Conservation (phyloP, 2,329 filamentous ascomycete genomes). For the Curvularia hawaiiensis region DNA sequence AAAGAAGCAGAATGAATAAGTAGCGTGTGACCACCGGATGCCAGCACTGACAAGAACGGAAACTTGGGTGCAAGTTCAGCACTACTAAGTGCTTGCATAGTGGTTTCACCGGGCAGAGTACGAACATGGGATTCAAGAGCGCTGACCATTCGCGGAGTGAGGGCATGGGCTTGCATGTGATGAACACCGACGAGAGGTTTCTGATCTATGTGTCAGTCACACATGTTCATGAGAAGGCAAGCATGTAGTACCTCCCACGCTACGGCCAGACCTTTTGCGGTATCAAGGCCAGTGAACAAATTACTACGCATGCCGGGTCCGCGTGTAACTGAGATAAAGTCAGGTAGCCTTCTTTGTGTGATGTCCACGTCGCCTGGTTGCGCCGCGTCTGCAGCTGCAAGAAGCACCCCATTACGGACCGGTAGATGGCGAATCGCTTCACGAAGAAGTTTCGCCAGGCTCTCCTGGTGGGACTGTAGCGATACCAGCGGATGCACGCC, state of each 20-base stretch:
- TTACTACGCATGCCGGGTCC: constrained; percentile 88
- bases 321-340: constrained; percentile 87
- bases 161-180: constrained; percentile 96
- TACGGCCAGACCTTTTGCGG: constrained; percentile 83
- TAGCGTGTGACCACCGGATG: constrained; percentile 91
- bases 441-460: constrained; percentile 70
- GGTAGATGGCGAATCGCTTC: constrained; percentile 66
- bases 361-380: neutral
- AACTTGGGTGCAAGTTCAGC: constrained; percentile 61
- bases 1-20: constrained; percentile 75
- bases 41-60: constrained; percentile 86
- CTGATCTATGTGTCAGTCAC: constrained; percentile 19
- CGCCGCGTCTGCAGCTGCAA: neutral
- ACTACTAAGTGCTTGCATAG: neutral
- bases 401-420: constrained; percentile 1
- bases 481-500: constrained; percentile 83
- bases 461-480: constrained; percentile 74
- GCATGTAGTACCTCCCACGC: constrained; percentile 66
- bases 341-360: constrained; percentile 57
- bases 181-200: constrained; percentile 85
- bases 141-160: constrained; percentile 79
- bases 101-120: neutral
- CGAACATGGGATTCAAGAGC: constrained; percentile 56
- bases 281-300: constrained; percentile 77
- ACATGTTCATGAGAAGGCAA: neutral